A percentile compares a stretch with the other conserved stretches of the same genome.
Evolutionary conservation across 1,284 basidiomycete species (phyloP).

Genomic region (Amylostereum chailletii): DNA sequence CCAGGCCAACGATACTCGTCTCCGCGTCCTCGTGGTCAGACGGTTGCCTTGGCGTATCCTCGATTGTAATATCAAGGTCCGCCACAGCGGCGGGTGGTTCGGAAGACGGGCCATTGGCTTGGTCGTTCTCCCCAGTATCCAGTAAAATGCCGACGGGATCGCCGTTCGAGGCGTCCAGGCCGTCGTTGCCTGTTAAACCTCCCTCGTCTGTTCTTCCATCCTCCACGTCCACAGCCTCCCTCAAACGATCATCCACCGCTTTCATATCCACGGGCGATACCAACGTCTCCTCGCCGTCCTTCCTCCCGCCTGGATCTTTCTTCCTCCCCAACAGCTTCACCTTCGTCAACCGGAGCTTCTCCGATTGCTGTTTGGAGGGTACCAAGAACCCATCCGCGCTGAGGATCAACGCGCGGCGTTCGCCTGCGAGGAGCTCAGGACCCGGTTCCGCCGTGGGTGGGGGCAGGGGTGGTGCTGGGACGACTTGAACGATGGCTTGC

Average conservation of each 20-base stretch:
- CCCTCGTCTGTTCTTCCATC: no score
- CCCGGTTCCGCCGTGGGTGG: background rate
- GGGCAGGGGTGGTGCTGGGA: slow-evolving; percentile 39
- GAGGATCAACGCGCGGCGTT: slow-evolving; percentile 8
- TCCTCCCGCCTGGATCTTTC: background rate
- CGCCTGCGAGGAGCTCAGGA: slow-evolving; percentile 5
- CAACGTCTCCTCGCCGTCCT: background rate
- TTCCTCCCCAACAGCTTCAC: slow-evolving; percentile 9
- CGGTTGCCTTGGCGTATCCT: no score
- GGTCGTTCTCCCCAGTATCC: no score
- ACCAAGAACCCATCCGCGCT: slow-evolving; percentile 11
- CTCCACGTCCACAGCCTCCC: background rate
- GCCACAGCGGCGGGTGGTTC: no score
- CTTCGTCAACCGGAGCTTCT: slow-evolving; percentile 9
- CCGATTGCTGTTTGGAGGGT: slow-evolving; percentile 8
- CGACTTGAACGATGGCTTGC: slow-evolving; percentile 65
- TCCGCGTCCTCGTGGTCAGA: no score
- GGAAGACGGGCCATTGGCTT: no score
- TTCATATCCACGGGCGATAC: background rate
- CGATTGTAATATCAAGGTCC: no score
- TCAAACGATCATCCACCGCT: background rate
- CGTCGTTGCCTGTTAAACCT: no score
- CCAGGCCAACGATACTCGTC: no score
- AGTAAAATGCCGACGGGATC: no score
- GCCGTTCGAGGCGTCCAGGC: no score